Conservation (phyloP, 2,329 filamentous ascomycete species). For the Talaromyces pinophilus region DNA sequence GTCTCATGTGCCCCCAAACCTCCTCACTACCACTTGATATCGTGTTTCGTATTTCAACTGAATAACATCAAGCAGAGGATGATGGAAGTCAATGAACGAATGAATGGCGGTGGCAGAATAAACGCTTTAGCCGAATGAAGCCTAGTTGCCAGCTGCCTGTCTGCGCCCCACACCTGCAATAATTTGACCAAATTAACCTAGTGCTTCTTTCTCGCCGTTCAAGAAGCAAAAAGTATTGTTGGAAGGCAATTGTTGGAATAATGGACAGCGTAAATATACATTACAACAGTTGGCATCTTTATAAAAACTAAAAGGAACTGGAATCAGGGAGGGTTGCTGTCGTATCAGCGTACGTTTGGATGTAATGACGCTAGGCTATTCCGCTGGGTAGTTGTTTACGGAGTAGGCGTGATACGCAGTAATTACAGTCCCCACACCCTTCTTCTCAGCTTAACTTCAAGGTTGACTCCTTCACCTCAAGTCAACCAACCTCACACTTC, state of each 20-base stretch:
- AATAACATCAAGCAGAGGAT: too few relatives aligned
- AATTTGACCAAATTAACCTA: too few relatives aligned
- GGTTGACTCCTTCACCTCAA: background rate
- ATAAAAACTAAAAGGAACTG: background rate
- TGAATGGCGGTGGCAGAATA: too few relatives aligned
- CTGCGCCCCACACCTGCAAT: background rate
- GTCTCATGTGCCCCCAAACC: too few relatives aligned
- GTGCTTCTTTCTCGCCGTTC: background rate
- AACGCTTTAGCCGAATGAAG: too few relatives aligned
- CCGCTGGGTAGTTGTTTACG: background rate
- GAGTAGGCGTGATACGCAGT: background rate
- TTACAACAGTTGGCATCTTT: background rate
- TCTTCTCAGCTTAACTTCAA: background rate
- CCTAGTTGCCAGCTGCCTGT: too few relatives aligned
- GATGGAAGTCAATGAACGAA: too few relatives aligned
- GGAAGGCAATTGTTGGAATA: background rate
- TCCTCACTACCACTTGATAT: too few relatives aligned
- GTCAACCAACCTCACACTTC: background rate
- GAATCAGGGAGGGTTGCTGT: background rate
- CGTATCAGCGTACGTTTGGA: background rate
- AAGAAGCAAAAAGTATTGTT: background rate
- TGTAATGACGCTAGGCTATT: background rate
- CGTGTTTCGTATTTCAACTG: too few relatives aligned
- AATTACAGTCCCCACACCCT: background rate
- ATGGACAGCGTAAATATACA: background rate